Evolutionary conservation across 1,284 basidiomycete genomes (phyloP).

Genomic region (Trichosporon ovoides): DNA sequence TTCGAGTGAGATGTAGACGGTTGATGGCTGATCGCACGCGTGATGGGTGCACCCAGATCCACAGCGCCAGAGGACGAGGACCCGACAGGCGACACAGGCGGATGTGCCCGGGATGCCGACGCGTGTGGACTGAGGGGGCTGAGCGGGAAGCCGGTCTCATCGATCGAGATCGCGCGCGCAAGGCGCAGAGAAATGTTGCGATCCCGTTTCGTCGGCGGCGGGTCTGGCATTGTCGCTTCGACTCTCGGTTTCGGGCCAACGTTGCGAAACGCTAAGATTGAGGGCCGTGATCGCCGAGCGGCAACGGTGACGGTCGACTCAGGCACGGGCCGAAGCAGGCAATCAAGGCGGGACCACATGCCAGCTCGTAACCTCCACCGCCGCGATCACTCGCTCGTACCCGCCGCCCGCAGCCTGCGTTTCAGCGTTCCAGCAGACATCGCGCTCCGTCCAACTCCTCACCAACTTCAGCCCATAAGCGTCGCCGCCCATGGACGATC

Average conservation of each 20-base stretch:
- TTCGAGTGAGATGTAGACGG: neutral
- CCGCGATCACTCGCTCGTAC: no score
- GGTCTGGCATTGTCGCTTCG: neutral
- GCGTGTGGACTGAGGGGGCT: no score
- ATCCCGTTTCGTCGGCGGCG: neutral
- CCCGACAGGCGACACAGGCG: neutral
- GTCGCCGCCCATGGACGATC: slow-evolving; percentile 18
- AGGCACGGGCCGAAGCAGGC: no score
- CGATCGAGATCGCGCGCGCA: neutral
- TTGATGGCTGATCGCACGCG: neutral
- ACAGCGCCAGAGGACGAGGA: neutral
- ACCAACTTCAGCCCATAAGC: neutral
- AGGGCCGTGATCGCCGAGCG: no score
- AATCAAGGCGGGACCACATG: no score
- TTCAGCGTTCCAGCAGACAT: no score
- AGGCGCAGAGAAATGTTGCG: neutral
- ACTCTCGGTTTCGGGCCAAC: no score
- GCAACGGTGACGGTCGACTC: no score
- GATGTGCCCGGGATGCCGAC: neutral
- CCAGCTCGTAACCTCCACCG: no score
- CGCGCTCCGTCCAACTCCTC: neutral
- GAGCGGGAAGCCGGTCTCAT: neutral
- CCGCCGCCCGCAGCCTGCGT: no score
- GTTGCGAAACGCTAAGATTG: no score
- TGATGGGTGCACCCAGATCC: neutral